These are phyloP conservation scores for Alternaria sp. DNA, from an alignment of 2,329 filamentous ascomycete species.

Conservation along the genomic window DNA sequence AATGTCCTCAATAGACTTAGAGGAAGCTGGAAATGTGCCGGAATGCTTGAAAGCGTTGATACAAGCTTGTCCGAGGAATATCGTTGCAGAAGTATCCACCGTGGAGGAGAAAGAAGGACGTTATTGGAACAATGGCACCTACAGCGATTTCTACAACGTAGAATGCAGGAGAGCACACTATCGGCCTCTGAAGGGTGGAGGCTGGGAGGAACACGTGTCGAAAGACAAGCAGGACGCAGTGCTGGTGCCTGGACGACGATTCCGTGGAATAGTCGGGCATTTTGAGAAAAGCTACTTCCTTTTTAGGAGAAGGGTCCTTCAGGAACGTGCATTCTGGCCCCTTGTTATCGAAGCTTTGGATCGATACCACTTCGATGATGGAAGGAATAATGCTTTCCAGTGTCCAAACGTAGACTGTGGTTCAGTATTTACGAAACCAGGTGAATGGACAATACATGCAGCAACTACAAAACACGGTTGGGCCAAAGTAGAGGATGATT, in stretches of 20 bases:
- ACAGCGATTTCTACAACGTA: neutral
- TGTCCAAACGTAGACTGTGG: slow-evolving; percentile 21
- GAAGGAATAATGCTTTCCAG: slow-evolving; percentile 11
- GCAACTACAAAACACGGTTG: slow-evolving; percentile 11
- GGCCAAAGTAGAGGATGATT: neutral
- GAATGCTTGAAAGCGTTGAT: slow-evolving; percentile 12
- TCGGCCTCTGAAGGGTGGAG: too few relatives aligned
- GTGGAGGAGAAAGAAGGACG: neutral
- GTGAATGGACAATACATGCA: slow-evolving; percentile 29
- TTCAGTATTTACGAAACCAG: slow-evolving; percentile 20
- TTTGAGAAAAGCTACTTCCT: too few relatives aligned
- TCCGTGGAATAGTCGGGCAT: too few relatives aligned
- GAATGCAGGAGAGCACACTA: too few relatives aligned
- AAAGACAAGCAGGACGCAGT: too few relatives aligned
- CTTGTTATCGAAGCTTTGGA: too few relatives aligned
- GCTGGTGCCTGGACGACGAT: too few relatives aligned
- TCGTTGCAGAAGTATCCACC: slow-evolving; percentile 1
- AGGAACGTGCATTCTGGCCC: too few relatives aligned
- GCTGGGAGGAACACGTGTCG: too few relatives aligned
- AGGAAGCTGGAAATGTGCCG: slow-evolving; percentile 11
- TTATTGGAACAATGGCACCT: neutral
- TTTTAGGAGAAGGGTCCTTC: too few relatives aligned
- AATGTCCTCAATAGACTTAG: neutral
- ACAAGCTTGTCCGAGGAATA: slow-evolving; percentile 13
- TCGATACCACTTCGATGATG: too few relatives aligned